Percentiles rank a stretch among this genome's conserved stretches.
These are phyloP conservation scores for Alnus glutinosa DNA, from an alignment of 306 rosid species.

Conservation along the genomic window DNA sequence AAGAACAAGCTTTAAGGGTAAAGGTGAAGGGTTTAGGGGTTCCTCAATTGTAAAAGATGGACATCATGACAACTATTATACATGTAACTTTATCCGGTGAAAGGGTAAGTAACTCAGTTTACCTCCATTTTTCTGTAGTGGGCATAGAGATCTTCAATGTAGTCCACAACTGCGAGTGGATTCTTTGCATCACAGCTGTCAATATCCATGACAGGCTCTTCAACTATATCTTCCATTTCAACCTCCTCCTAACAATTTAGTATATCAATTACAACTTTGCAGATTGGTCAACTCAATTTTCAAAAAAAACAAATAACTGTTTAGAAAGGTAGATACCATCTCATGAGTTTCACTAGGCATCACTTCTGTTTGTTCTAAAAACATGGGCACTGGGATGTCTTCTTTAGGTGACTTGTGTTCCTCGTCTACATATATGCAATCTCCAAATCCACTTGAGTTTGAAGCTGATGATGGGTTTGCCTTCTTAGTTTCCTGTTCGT, in stretches of 20 bases:
- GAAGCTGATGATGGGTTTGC: slow-evolving; percentile 31
- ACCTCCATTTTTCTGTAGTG: slow-evolving; percentile 82
- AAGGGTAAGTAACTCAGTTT: slow-evolving; percentile 5
- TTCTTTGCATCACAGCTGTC: slow-evolving; percentile 62
- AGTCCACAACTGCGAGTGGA: slow-evolving; percentile 82
- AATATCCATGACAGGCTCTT: slow-evolving; percentile 66
- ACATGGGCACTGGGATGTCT: slow-evolving; percentile 89
- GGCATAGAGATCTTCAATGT: slow-evolving; percentile 69
- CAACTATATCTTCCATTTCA: slow-evolving; percentile 89
- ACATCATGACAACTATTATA: background rate
- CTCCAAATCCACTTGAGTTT: slow-evolving; percentile 59
- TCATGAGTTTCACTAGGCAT: slow-evolving; percentile 44
- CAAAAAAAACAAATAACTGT: background rate
- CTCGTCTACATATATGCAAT: slow-evolving; percentile 70
- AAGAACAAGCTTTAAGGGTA: background rate
- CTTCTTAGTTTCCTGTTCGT: slow-evolving; percentile 55
- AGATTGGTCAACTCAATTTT: slow-evolving; percentile 5
- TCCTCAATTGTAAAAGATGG: background rate
- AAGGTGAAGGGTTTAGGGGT: background rate
- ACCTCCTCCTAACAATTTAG: slow-evolving; percentile 60
- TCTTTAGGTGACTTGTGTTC: slow-evolving; percentile 53
- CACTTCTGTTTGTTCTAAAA: slow-evolving; percentile 55
- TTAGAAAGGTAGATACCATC: slow-evolving; percentile 48
- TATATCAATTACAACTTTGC: background rate
- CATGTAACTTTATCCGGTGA: background rate